Percentiles rank a stretch among this genome's conserved stretches.
phyloP scores from a whole-genome alignment of 2,329 filamentous ascomycete species.

The Sporothrix variecibatus region DNA sequence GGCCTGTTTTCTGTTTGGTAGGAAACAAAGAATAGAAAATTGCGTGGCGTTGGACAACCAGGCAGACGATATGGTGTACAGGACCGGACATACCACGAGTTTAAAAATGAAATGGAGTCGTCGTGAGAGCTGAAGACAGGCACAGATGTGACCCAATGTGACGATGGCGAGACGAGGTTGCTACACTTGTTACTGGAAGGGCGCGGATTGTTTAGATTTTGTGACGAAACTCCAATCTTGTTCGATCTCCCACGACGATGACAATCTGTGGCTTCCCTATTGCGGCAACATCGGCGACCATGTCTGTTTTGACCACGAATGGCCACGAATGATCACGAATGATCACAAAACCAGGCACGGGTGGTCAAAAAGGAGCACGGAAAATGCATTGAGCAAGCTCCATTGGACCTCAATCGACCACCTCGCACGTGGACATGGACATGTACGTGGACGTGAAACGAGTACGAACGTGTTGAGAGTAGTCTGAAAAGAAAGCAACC shows the following conservation, averaged over 20 bases:
- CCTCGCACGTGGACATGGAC: background rate
- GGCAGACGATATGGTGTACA: background rate
- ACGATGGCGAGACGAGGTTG: background rate
- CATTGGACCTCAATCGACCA: background rate
- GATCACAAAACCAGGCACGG: background rate
- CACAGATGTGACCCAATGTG: background rate
- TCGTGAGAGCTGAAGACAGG: conserved; percentile 1
- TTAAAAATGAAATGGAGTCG: background rate
- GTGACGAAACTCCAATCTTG: background rate
- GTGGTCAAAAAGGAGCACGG: background rate
- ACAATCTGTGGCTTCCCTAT: background rate
- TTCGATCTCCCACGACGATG: background rate
- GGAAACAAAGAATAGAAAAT: background rate
- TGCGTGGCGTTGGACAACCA: conserved; percentile 27
- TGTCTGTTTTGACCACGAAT: background rate
- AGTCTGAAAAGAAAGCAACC: background rate
- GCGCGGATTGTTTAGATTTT: too few relatives aligned
- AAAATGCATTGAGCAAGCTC: background rate
- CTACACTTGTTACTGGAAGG: background rate
- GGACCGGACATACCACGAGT: background rate
- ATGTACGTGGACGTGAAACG: background rate
- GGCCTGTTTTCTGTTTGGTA: background rate
- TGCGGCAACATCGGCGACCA: background rate
- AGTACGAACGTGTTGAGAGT: background rate
- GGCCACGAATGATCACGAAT: background rate